These are phyloP conservation scores for Beauveria caledonica DNA, from an alignment of 2,329 filamentous ascomycete species.

Conservation along the genomic window DNA sequence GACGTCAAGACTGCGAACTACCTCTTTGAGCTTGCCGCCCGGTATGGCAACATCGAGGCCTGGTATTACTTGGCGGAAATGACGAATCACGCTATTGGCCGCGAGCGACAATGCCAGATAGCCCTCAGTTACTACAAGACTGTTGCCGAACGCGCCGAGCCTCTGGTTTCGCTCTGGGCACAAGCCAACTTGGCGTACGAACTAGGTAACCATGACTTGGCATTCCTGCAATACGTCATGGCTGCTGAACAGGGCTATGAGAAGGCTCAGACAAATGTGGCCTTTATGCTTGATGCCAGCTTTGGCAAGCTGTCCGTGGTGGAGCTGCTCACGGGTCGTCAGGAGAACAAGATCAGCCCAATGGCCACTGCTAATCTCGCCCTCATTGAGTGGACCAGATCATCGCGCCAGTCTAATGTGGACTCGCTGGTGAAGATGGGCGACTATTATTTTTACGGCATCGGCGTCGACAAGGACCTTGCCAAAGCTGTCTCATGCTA, in stretches of 20 bases:
- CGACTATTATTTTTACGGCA: slow-evolving; percentile 85
- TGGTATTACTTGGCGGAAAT: slow-evolving; percentile 91
- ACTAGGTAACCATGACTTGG: slow-evolving; percentile 68
- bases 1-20: slow-evolving; percentile 71
- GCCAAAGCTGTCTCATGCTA: slow-evolving; percentile 93
- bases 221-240: slow-evolving; percentile 74
- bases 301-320: slow-evolving; percentile 37
- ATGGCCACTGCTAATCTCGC: slow-evolving; percentile 54
- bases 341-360: slow-evolving; percentile 24
- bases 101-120: slow-evolving; percentile 68
- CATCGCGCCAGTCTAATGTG: slow-evolving; percentile 84
- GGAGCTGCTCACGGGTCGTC: slow-evolving; percentile 33
- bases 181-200: slow-evolving; percentile 81
- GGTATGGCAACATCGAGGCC: slow-evolving; percentile 78
- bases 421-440: slow-evolving; percentile 97
- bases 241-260: slow-evolving; percentile 92
- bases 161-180: slow-evolving; percentile 65
- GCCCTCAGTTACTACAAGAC: slow-evolving; percentile 78
- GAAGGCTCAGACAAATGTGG: slow-evolving; percentile 80
- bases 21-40: slow-evolving; percentile 80
- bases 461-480: slow-evolving; percentile 62
- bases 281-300: slow-evolving; percentile 71
- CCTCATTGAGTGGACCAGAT: slow-evolving; percentile 90
- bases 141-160: slow-evolving; percentile 65
- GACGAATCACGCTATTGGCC: slow-evolving; percentile 69